A percentile compares a stretch with the other conserved stretches of the same genome.
phyloP scores from a whole-genome alignment of 495 filamentous ascomycete species.

The Aspergillus hancockii region DNA sequence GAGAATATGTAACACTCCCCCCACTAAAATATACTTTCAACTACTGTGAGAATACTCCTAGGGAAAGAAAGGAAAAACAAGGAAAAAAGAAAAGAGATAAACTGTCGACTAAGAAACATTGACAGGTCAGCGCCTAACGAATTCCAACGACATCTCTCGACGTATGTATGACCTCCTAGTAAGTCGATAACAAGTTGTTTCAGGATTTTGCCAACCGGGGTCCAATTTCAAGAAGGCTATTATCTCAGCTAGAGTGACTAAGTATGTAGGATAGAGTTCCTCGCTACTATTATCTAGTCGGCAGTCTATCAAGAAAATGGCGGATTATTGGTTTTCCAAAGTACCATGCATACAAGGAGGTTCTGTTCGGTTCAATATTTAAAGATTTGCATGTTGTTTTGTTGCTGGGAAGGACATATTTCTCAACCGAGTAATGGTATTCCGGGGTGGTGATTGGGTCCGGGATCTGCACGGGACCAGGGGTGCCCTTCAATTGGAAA shows the following conservation, averaged over 20 bases:
- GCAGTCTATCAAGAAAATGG: neutral
- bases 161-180: neutral
- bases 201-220: neutral
- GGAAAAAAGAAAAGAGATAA: neutral
- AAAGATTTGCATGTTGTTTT: neutral
- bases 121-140: constrained; percentile 13
- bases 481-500: constrained; percentile 2
- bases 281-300: neutral
- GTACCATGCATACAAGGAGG: constrained; percentile 9
- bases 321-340: constrained; percentile 8
- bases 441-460: neutral
- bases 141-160: neutral
- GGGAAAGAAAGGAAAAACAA: neutral
- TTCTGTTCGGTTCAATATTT: constrained; percentile 3
- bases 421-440: constrained; percentile 7
- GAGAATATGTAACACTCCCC: neutral
- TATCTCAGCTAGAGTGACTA: neutral
- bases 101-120: neutral
- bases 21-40: neutral
- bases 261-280: constrained; percentile 3
- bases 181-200: neutral
- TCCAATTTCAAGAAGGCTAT: neutral
- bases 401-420: constrained; percentile 16
- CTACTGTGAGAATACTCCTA: neutral
- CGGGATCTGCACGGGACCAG: neutral